A percentile compares a stretch with the other conserved stretches of the same genome.
phyloP scores from a whole-genome alignment of 345 rosid genomes.

The Pelargonium nanum region DNA sequence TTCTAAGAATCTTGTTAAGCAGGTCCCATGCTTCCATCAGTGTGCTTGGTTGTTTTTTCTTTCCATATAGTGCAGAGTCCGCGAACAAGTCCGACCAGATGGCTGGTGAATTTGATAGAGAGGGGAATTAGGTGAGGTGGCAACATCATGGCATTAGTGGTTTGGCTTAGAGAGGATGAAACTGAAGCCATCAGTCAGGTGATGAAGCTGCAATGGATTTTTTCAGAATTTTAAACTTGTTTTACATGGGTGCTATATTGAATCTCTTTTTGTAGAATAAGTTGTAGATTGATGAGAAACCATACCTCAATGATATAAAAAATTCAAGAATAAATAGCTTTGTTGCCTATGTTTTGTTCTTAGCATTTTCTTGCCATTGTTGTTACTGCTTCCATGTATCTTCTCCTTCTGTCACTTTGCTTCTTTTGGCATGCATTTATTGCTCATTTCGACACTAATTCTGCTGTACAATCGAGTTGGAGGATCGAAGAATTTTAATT shows the following conservation, averaged over 20 bases:
- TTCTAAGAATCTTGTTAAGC: constrained; percentile 22
- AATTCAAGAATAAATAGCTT: constrained; percentile 22
- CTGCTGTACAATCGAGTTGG: too few species aligned
- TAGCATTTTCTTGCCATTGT: too few species aligned
- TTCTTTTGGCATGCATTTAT: not conserved
- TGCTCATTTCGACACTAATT: too few species aligned
- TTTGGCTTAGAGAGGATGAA: not conserved
- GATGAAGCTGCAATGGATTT: constrained; percentile 28
- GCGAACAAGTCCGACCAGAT: constrained; percentile 20
- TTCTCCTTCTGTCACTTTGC: too few species aligned
- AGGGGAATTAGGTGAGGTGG: constrained; percentile 14
- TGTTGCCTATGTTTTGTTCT: constrained; percentile 9
- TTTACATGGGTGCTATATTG: constrained; percentile 16
- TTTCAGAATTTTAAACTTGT: constrained; percentile 31
- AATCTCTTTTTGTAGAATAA: constrained; percentile 28
- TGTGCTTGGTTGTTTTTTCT: constrained; percentile 40
- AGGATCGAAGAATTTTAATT: too few species aligned
- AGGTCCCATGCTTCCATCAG: constrained; percentile 28
- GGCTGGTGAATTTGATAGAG: constrained; percentile 17
- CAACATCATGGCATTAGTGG: constrained; percentile 1
- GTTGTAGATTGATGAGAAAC: constrained; percentile 25
- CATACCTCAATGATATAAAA: constrained; percentile 13
- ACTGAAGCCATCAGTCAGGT: constrained; percentile 32
- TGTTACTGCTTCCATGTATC: too few species aligned
- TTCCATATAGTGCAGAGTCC: constrained; percentile 24